These are phyloP conservation scores for Colletotrichum sp. DNA, from an alignment of 2,329 filamentous ascomycete genomes.

Conservation along the genomic window DNA sequence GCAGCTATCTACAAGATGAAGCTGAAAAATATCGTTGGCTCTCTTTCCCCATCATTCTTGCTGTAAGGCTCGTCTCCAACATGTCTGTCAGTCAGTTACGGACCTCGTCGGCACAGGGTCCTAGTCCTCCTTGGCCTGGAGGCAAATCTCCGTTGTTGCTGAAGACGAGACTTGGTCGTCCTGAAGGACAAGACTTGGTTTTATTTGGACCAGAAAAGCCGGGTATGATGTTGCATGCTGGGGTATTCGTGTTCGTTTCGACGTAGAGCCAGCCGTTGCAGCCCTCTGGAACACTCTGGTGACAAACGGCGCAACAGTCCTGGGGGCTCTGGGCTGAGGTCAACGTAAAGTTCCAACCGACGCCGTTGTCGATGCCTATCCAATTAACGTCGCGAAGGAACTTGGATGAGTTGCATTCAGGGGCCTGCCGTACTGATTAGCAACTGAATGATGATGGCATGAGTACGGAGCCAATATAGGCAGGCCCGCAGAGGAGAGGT, in stretches of 20 bases:
- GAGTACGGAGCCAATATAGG: not conserved
- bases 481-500: not conserved
- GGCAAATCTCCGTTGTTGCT: not conserved
- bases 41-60: not conserved
- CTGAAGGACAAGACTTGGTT: slow-evolving; percentile 13
- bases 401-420: slow-evolving; percentile 3
- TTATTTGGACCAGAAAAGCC: slow-evolving; percentile 14
- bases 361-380: slow-evolving; percentile 14
- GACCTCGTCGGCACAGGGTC: slow-evolving; percentile 16
- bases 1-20: not conserved
- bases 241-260: not conserved
- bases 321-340: slow-evolving; percentile 1
- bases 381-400: slow-evolving; percentile 16
- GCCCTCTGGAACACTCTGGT: slow-evolving; percentile 3
- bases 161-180: slow-evolving; percentile 21
- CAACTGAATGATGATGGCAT: not conserved
- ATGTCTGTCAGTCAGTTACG: not conserved
- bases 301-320: slow-evolving; percentile 20
- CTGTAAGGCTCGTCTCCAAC: not conserved
- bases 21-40: not conserved
- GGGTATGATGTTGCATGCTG: slow-evolving; percentile 20
- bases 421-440: not conserved
- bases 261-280: slow-evolving; percentile 25
- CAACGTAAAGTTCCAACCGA: slow-evolving; percentile 19
- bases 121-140: slow-evolving; percentile 10